Base-by-base conservation (phyloP, 2,329 filamentous ascomycete species). In the Atkinsonella texensis region DNA sequence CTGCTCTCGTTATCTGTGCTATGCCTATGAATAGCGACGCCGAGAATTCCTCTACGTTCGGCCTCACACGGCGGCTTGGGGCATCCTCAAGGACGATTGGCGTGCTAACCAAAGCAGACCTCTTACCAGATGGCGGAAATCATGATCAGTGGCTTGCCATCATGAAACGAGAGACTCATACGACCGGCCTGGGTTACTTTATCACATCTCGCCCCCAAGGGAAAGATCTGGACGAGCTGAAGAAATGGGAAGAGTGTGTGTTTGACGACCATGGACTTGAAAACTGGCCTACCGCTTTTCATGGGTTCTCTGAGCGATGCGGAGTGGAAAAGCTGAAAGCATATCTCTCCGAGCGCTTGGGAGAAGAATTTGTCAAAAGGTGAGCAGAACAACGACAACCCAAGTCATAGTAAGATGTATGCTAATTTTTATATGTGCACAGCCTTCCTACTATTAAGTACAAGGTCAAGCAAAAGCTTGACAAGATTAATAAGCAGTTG, bases 51-150 rank as follows among this genome's bases (percentile, higher is more conserved):
- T 83, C 76, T 1, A 85, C 87, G 0, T 80, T 85, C 11, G 74
- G 76, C 0, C 73, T 88, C 2, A 80, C 90, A 57, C 67, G 79
- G 32, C 64, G 74, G 42, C 68, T 79, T 1, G 71, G 71, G 1
- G 84, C 84, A 0, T 71, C 76, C 2, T 55, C 71, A 3, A 74
- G 84, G 1, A 86, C 83, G 1, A 74, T 87, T 50, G 87, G 87
- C 0, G 85, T 95, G 0, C 74, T 95, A 15, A 95, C 89, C 0
- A 95, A 95, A 60, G 89, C 89, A 0, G 90, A 95, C 55, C 75
- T 85, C 0, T 67, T 89, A 0, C 76, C 80, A 0, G 62, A 68
- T 0, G 74, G 74, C 0, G 69, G 79, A 1, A 68, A 72, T 0
- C 61, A 68, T 31, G 57, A 66, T 0, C 80, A 83, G 52, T 87